Evolutionary conservation across 306 rosid species (phyloP).

Genomic region (Vigna angularis): DNA sequence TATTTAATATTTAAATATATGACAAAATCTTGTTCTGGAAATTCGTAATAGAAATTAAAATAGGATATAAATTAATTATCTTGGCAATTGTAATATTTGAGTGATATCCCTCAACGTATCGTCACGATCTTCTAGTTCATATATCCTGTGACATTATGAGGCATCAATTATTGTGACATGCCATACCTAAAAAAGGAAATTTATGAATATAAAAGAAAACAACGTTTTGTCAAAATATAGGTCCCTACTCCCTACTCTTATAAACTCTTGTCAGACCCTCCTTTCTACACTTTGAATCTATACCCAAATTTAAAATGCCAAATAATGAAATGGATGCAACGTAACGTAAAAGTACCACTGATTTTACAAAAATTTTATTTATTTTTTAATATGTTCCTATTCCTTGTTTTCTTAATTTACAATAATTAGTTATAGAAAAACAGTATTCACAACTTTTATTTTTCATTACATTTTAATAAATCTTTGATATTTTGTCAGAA

Average conservation of each 20-base stretch:
- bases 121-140: slow-evolving; percentile 4
- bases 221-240: slow-evolving; percentile 25
- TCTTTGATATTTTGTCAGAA: too few relatives aligned
- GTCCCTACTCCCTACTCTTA: slow-evolving; percentile 7
- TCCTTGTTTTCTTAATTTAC: too few relatives aligned
- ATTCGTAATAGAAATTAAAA: not conserved
- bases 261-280: not conserved
- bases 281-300: not conserved
- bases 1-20: too few relatives aligned
- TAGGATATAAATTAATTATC: not conserved
- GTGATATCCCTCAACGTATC: not conserved
- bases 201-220: not conserved
- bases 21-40: not conserved
- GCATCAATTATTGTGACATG: slow-evolving; percentile 36
- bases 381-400: too few relatives aligned
- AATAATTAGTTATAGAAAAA: too few relatives aligned
- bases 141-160: slow-evolving; percentile 16
- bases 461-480: too few relatives aligned
- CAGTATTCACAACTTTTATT: too few relatives aligned
- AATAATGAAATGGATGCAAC: too few relatives aligned
- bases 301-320: not conserved
- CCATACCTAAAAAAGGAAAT: slow-evolving; percentile 12
- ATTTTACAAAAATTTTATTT: too few relatives aligned
- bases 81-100: not conserved
- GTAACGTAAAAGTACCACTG: too few relatives aligned